A percentile compares a stretch with the other conserved stretches of the same genome.
phyloP scores from a whole-genome alignment of 208 protist genomes.

The Acanthamoeba triangularis region DNA sequence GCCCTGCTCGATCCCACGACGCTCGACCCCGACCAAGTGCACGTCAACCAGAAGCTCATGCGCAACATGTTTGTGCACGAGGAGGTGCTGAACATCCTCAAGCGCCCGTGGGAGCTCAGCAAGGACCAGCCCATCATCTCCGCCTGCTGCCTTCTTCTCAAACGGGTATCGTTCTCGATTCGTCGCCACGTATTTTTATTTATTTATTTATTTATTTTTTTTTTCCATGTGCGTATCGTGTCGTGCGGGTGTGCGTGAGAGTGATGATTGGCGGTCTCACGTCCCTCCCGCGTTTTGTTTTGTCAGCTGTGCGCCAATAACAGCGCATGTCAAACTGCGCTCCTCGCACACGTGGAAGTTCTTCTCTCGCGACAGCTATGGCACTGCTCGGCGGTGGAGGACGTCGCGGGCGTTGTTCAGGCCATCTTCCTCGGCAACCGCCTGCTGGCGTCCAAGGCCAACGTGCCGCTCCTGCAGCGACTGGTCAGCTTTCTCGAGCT shows the following conservation, averaged over 20 bases:
- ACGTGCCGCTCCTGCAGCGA: slow-evolving; percentile 44
- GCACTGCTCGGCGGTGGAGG: slow-evolving; percentile 59
- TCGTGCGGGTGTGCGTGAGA: not conserved
- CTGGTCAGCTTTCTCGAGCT: slow-evolving; percentile 58
- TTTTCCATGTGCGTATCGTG: not conserved
- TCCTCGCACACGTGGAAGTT: slow-evolving; percentile 26
- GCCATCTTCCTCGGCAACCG: slow-evolving; percentile 55
- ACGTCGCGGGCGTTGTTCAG: slow-evolving; percentile 24
- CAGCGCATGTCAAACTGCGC: not conserved
- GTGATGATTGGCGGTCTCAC: not conserved
- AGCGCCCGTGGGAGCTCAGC: slow-evolving; percentile 63
- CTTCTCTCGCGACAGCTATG: slow-evolving; percentile 48
- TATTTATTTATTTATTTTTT: too few species aligned
- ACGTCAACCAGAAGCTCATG: slow-evolving; percentile 43
- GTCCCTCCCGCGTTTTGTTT: not conserved
- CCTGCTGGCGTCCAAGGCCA: slow-evolving; percentile 21
- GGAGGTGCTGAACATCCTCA: slow-evolving; percentile 62
- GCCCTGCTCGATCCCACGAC: not conserved
- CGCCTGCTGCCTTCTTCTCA: slow-evolving; percentile 53
- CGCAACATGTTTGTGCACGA: slow-evolving; percentile 64
- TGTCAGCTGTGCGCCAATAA: slow-evolving; percentile 42
- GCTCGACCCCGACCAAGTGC: not conserved
- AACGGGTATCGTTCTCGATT: slow-evolving; percentile 31
- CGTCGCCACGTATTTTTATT: too few species aligned
- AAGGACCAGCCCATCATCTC: slow-evolving; percentile 70